Evolutionary conservation across 441 rosid genomes (phyloP).

Genomic region (Syzygium syzygioides): DNA sequence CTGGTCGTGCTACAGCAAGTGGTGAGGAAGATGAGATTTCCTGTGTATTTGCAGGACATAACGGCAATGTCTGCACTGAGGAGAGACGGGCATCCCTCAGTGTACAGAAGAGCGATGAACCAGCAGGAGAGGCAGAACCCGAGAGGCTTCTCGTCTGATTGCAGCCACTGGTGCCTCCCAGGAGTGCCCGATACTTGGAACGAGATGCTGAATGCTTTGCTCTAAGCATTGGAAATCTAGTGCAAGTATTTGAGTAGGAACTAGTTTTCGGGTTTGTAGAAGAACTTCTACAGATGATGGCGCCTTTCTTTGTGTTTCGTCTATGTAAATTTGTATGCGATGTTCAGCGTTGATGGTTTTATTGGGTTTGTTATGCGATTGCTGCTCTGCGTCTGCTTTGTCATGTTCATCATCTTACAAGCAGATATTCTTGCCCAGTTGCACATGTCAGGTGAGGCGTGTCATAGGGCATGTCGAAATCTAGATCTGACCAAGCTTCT

Average conservation of each 20-base stretch:
- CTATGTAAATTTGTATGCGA: not conserved
- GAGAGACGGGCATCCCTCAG: conserved; percentile 89
- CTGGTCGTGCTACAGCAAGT: conserved; percentile 63
- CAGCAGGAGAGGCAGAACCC: conserved; percentile 45
- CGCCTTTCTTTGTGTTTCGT: not conserved
- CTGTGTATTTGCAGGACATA: conserved; percentile 69
- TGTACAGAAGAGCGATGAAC: conserved; percentile 48
- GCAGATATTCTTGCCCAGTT: not conserved
- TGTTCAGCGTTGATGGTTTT: not conserved
- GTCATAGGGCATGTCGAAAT: not conserved
- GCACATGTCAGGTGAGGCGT: not conserved
- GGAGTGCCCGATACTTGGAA: conserved; percentile 96
- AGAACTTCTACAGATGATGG: not conserved
- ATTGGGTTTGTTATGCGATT: not conserved
- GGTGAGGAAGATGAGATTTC: conserved; percentile 58
- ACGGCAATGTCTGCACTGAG: conserved; percentile 72
- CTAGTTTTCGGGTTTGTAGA: not conserved
- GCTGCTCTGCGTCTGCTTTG: not conserved
- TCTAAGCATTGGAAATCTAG: not conserved
- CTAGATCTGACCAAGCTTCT: not conserved
- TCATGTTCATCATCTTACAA: not conserved
- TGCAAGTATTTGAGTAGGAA: not conserved
- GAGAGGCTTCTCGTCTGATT: conserved; percentile 45
- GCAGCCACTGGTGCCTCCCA: conserved; percentile 98
- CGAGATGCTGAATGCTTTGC: conserved; percentile 66